A percentile compares a stretch with the other conserved stretches of the same genome.
Evolutionary conservation across 257 asterid species (phyloP).

Genomic region (Fraxinus pennsylvanica): DNA sequence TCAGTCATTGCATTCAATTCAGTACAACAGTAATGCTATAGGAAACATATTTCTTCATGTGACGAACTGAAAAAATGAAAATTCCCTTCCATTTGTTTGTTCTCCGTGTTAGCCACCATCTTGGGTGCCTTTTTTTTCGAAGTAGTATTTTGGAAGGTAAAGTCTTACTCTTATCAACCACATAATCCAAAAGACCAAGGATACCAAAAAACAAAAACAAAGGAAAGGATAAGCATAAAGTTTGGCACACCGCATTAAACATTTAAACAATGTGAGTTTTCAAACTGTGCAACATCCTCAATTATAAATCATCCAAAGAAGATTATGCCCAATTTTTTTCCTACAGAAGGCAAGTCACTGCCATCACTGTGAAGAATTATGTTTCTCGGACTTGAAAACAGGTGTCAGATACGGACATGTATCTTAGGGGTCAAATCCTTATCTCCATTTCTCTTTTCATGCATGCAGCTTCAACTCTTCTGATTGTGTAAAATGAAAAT

Average conservation of each 20-base stretch:
- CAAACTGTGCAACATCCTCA: neutral
- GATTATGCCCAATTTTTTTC: neutral
- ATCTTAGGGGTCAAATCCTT: too few species aligned
- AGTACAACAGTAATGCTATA: neutral
- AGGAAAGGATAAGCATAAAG: neutral
- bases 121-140: too few species aligned
- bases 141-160: too few species aligned
- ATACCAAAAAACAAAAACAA: neutral
- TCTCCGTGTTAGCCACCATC: too few species aligned
- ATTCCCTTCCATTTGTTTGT: neutral
- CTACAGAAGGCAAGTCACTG: neutral
- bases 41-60: neutral
- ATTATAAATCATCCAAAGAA: neutral
- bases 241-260: neutral
- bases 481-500: neutral
- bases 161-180: neutral
- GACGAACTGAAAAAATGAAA: neutral
- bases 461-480: neutral
- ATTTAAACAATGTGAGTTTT: neutral
- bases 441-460: neutral
- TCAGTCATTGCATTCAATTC: neutral
- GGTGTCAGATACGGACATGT: too few species aligned
- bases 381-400: too few species aligned
- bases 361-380: neutral
- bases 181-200: neutral